phyloP scores from a whole-genome alignment of 2,329 filamentous ascomycete species.

The Fusarium napiforme region DNA sequence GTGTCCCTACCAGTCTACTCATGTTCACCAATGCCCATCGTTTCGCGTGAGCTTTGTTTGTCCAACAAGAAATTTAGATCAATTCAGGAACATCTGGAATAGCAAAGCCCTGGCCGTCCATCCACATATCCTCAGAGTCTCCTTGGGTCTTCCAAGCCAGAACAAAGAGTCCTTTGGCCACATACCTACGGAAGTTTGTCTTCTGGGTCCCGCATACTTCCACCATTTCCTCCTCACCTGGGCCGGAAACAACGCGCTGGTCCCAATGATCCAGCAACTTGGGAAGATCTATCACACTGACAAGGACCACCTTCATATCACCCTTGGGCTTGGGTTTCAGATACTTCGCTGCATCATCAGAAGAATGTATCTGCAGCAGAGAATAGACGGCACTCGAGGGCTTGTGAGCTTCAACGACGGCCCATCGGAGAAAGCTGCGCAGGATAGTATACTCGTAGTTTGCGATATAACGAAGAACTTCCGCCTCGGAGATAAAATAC shows the following conservation, averaged over 20 bases:
- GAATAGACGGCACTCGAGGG: background rate
- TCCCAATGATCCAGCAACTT: background rate
- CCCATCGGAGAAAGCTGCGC: background rate
- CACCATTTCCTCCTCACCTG: background rate
- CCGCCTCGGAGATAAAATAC: rapidly evolving
- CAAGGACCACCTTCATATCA: background rate
- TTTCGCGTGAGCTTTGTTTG: no score
- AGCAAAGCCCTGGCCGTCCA: background rate
- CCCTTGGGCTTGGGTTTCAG: rapidly evolving
- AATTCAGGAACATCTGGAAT: background rate
- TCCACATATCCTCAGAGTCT: background rate
- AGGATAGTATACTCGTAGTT: rapidly evolving
- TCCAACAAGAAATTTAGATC: background rate
- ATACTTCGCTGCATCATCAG: rapidly evolving
- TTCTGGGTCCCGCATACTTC: background rate
- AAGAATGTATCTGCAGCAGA: background rate
- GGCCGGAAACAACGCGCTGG: background rate
- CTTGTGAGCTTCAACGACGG: background rate
- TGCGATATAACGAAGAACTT: background rate
- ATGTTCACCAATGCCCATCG: background rate
- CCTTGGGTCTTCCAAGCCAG: background rate
- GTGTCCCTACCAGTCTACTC: background rate
- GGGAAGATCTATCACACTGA: background rate
- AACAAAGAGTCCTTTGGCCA: background rate
- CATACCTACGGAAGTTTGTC: background rate